Percentiles rank a stretch among this genome's conserved stretches.
Evolutionary conservation across 257 asterid species (phyloP).

Genomic region (Ballota nigra): DNA sequence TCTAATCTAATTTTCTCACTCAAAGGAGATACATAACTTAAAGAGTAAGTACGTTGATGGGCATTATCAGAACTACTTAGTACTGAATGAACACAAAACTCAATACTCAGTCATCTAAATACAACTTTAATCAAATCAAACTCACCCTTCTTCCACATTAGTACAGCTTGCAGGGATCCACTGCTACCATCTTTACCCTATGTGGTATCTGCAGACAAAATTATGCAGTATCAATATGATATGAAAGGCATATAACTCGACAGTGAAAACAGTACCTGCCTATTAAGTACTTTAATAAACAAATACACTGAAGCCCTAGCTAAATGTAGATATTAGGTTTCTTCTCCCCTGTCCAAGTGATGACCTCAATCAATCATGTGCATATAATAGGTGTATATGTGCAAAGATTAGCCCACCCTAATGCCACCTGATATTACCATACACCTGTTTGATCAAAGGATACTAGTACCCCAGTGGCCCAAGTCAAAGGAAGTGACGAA

Average conservation of each 20-base stretch:
- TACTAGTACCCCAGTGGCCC: too few species aligned
- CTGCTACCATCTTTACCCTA: not conserved
- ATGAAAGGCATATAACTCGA: constrained; percentile 3
- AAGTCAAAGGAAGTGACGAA: too few species aligned
- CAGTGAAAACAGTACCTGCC: not conserved
- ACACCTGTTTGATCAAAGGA: too few species aligned
- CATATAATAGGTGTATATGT: not conserved
- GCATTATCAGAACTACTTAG: constrained; percentile 10
- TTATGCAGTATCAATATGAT: constrained; percentile 11
- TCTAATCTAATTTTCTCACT: constrained; percentile 33
- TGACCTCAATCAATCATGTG: not conserved
- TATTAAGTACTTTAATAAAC: constrained; percentile 9
- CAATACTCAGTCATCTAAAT: constrained; percentile 21
- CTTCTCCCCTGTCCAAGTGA: not conserved
- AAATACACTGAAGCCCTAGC: not conserved
- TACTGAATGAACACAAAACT: constrained; percentile 22
- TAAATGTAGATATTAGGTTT: not conserved
- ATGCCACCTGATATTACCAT: not conserved
- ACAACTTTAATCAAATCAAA: constrained; percentile 5
- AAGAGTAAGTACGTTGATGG: not conserved
- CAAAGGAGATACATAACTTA: constrained; percentile 2
- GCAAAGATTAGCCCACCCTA: not conserved
- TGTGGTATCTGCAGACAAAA: not conserved
- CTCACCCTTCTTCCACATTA: not conserved
- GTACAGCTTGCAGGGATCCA: not conserved